Conservation (phyloP, 192 early-diverging fungal species). For the Coemansia sp. region DNA sequence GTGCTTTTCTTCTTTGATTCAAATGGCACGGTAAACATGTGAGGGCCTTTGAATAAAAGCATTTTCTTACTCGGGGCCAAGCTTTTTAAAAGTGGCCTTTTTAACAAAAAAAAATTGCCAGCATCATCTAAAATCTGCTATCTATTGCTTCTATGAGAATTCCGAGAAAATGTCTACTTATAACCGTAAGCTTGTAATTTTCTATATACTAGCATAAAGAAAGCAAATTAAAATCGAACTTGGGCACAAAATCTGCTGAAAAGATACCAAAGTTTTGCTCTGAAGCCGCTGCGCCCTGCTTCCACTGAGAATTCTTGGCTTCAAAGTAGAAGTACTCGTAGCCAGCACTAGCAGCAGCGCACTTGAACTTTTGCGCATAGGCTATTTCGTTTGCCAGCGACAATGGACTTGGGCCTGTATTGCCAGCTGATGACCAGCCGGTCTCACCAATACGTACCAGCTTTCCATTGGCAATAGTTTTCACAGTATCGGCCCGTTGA, state of each 20-base stretch:
- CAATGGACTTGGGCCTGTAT: slow-evolving; percentile 33
- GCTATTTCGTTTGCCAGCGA: slow-evolving; percentile 28
- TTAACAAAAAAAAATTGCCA: no score
- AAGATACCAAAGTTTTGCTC: slow-evolving; percentile 53
- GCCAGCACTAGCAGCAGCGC: slow-evolving; percentile 18
- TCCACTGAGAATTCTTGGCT: slow-evolving; percentile 51
- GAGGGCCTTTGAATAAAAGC: no score
- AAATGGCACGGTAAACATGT: no score
- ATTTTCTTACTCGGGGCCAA: no score
- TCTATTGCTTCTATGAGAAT: no score
- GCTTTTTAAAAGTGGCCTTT: no score
- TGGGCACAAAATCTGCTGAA: slow-evolving; percentile 14
- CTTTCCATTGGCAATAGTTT: slow-evolving; percentile 38
- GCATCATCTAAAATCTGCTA: no score
- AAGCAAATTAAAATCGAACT: slow-evolving; percentile 24
- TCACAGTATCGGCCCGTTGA: slow-evolving; percentile 32
- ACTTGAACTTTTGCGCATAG: slow-evolving; percentile 40
- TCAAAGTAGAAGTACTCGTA: slow-evolving; percentile 55
- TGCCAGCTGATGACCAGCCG: slow-evolving; percentile 45
- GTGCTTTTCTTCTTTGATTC: no score
- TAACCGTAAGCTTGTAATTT: no score
- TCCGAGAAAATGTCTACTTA: no score
- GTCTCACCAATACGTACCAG: slow-evolving; percentile 38
- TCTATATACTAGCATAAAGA: not conserved
- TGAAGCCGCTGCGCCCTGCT: slow-evolving; percentile 14